phyloP scores from a whole-genome alignment of 345 rosid species.

The Eucalyptus leucophloia region DNA sequence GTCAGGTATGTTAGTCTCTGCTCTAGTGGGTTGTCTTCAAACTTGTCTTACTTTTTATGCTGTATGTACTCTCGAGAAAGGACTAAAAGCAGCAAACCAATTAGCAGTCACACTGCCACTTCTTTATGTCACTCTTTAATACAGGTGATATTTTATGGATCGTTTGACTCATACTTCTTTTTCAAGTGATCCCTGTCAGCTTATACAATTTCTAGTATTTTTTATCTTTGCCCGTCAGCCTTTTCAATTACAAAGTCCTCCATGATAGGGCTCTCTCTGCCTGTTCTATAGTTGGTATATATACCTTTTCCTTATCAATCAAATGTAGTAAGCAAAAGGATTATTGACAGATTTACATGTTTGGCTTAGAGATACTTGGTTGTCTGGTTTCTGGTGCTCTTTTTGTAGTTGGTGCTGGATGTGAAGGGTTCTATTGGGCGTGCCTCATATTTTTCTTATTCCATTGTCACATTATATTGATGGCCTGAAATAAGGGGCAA shows the following conservation, averaged over 20 bases:
- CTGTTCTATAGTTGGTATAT: background rate
- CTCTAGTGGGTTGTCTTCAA: background rate
- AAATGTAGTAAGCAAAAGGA: background rate
- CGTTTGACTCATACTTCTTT: background rate
- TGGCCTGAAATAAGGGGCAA: background rate
- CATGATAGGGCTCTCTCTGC: background rate
- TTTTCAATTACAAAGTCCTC: background rate
- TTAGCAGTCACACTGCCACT: background rate
- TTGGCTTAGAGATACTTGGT: background rate
- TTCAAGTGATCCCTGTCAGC: background rate
- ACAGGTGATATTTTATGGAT: background rate
- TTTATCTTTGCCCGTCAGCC: background rate
- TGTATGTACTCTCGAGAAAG: background rate
- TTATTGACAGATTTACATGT: background rate
- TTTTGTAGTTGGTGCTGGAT: background rate
- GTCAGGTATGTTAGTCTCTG: slow-evolving; percentile 25
- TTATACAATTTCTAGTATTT: background rate
- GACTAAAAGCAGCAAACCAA: background rate
- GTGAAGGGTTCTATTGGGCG: background rate
- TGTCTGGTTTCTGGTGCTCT: background rate
- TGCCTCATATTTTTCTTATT: background rate
- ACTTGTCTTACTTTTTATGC: background rate
- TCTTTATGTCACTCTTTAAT: background rate
- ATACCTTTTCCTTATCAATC: background rate
- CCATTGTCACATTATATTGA: background rate